Percentiles rank a stretch among this genome's conserved stretches.
These are phyloP conservation scores for Hemisphaericaspora xylanilytica DNA, from an alignment of 1,139 yeast genomes.

Conservation along the genomic window DNA sequence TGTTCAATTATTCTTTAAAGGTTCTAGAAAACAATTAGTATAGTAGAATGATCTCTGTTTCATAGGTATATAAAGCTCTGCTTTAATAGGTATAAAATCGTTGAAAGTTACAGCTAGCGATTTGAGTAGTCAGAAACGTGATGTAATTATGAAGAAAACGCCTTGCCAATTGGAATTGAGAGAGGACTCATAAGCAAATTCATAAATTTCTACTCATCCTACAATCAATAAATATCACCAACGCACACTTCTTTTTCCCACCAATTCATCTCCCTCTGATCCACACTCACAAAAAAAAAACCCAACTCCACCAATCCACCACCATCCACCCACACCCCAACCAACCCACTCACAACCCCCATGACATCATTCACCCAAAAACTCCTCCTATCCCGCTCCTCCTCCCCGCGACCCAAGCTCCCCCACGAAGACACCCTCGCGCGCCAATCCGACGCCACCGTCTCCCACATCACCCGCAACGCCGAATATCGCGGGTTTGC, in stretches of 20 bases:
- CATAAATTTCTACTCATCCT: no score
- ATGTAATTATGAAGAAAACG: no score
- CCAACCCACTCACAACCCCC: neutral
- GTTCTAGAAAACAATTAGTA: slow-evolving; percentile 77
- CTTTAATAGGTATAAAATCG: neutral
- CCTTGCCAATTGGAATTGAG: no score
- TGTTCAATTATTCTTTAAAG: slow-evolving; percentile 84
- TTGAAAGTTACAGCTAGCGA: no score
- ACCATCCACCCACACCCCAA: neutral
- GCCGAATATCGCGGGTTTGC: slow-evolving; percentile 85
- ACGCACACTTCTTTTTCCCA: no score
- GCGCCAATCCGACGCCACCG: slow-evolving; percentile 72
- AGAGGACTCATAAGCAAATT: no score
- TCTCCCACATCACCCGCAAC: slow-evolving; percentile 62
- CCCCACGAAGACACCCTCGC: slow-evolving; percentile 55
- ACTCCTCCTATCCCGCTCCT: slow-evolving; percentile 9
- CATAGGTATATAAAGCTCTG: neutral
- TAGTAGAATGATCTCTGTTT: slow-evolving; percentile 20
- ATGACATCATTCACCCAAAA: slow-evolving; percentile 4
- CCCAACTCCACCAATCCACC: neutral
- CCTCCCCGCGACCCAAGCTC: slow-evolving; percentile 9
- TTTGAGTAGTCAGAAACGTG: no score
- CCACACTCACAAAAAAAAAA: neutral
- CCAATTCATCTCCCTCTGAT: no score
- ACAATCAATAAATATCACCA: no score